Evolutionary conservation across 192 early-diverging fungal species (phyloP).

Genomic region (Lobosporangium transversale): DNA sequence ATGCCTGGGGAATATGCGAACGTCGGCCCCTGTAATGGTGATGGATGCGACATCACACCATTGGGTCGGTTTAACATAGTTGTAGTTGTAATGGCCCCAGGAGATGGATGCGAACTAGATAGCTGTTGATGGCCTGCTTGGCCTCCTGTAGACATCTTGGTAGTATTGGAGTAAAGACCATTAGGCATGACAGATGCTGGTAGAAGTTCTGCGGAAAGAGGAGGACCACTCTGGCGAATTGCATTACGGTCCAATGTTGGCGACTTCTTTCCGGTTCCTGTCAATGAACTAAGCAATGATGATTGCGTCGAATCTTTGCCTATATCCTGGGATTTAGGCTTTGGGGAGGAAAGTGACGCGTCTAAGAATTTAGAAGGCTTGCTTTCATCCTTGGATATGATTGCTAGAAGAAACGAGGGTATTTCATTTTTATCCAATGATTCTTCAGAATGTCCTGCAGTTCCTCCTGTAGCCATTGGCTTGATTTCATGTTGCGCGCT

Average conservation of each 20-base stretch:
- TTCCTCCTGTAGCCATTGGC: no score
- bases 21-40: conserved; percentile 30
- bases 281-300: conserved; percentile 24
- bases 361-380: not conserved
- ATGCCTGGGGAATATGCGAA: conserved; percentile 47
- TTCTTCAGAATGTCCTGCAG: not conserved
- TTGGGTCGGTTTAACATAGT: conserved; percentile 26
- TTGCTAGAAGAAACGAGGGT: conserved; percentile 34
- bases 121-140: not conserved
- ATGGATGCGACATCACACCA: conserved; percentile 18
- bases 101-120: conserved; percentile 1
- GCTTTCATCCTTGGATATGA: conserved; percentile 30
- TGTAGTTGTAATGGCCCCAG: conserved; percentile 15
- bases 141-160: not conserved
- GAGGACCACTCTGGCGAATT: conserved; percentile 17
- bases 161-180: conserved; percentile 32
- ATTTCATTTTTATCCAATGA: conserved; percentile 14
- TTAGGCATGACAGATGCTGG: conserved; percentile 47
- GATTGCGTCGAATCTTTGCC: conserved; percentile 15
- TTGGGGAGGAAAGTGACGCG: conserved; percentile 1
- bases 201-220: conserved; percentile 44
- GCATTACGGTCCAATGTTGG: not conserved
- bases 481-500: not conserved
- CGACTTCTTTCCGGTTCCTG: conserved; percentile 13
- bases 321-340: not conserved